Conservation (phyloP, 2,329 filamentous ascomycete genomes). For the Aureobasidium sp. region DNA sequence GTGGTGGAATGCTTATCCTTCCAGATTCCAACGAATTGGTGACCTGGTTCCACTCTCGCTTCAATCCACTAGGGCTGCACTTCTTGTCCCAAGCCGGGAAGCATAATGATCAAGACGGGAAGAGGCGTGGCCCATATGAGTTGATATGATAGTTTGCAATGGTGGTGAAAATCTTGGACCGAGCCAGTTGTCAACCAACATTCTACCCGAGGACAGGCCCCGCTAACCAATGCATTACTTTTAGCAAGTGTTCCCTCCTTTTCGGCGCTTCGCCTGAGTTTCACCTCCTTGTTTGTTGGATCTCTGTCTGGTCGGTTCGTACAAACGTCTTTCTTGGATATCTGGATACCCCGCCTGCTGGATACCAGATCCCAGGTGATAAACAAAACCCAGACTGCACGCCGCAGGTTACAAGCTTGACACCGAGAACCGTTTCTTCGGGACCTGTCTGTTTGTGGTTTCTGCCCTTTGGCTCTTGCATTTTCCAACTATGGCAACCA, state of each 20-base stretch:
- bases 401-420: constrained; percentile 1
- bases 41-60: neutral
- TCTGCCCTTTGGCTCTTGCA: neutral
- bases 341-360: neutral
- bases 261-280: neutral
- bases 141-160: neutral
- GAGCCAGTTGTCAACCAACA: neutral
- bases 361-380: neutral
- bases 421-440: constrained; percentile 1
- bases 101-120: neutral
- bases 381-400: neutral
- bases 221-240: constrained; percentile 6
- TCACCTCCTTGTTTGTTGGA: neutral
- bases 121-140: neutral
- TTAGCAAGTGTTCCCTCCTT: neutral
- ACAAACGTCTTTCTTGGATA: neutral
- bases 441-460: neutral
- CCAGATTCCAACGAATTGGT: neutral
- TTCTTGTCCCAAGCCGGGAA: neutral
- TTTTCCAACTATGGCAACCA: neutral
- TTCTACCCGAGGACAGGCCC: neutral
- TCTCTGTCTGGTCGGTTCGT: neutral
- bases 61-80: neutral
- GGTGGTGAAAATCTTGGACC: neutral
- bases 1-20: neutral